Evolutionary conservation across 805 yeast species (phyloP), one percentile per base, ranked within the genome.

Genomic region (Torulaspora gathmanii): DNA sequence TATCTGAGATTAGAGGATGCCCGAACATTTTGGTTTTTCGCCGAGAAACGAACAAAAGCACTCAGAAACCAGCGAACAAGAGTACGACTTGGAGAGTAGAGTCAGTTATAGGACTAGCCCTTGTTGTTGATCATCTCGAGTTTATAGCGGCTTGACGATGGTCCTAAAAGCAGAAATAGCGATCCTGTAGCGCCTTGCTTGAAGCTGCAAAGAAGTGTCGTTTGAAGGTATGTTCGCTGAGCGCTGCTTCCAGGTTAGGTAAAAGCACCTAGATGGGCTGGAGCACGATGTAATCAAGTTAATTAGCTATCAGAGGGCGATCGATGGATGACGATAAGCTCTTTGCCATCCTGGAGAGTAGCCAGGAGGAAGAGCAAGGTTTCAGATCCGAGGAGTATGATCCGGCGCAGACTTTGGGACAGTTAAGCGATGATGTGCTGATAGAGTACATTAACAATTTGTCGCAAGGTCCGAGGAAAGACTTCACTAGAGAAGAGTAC

Each of bases 381-480:
- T 17, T 17, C 15, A 26, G 33, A 4, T 5, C 33, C 12, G 40
- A 37, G 11, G 44, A 40, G 44, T 28, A 19, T 8, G 44, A 34
- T 27, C 38, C 28, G 5, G 44, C 22, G 33, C 22, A 22, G 12
- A 34, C 38, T 13, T 13, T 54, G 35, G 56, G 51, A n/a, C 37
- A 43, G 19, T 42, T 53, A 39, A 52, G 55, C 46, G 60, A 55
- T 41, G 55, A 51, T n/a, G 53, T 53, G 16, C 35, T 55, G 37
- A 41, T 55, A 8, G 52, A 52, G 19, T 53, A 53, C 33, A 48
- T 55, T 8, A 40, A 44, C 10, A 42, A 49, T n/a, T 31, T 53
- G 17, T 52, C 56, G n/a, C 51, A 48, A 37, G 46, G n/a, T 11
- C 37, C 35, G 9, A 37, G 29, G 17, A 27, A 36, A n/a, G 43